Base-by-base conservation (phyloP, 208 protist genomes). In the Trypanosomatidae sp. region DNA sequence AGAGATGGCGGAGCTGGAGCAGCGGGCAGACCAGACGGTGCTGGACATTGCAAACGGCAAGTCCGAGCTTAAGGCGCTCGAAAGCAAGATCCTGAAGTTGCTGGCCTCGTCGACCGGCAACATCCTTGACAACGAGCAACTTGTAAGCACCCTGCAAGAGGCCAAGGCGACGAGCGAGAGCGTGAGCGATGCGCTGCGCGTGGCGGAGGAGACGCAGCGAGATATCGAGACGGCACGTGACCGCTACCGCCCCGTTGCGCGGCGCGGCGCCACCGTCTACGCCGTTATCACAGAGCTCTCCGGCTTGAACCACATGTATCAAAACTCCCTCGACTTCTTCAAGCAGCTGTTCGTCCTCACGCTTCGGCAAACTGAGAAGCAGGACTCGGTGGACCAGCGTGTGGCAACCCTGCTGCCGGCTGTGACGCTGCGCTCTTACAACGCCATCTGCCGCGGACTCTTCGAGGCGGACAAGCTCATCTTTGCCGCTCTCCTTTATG, bases 391-490 rank as follows among this genome's bases (percentile, higher is more conserved):
- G 22, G 86, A 95, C 50, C 74, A 88, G 55, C 85, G 87, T 47
- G 89, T 98, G 69, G 85, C 80, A 10, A 70, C 92, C 43, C 82
- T 98, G 30, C 83, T 98, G 70, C 89, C 90, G 15, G 91, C 91
- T 17, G 84, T 97, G 53, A 98, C 95, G 47, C 78, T 94, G 39
- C 80, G 90, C 71, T 93, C 96, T 17, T 99, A 98, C 87, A 87
- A 87, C 79, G 98, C 93, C 52, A 90, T 99, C 64, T 99, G 97
- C 86, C 92, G 97, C 43, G 97, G 96, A 30, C 90, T 99, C 43
- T 98, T 99, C 82, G 96, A 99, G 86, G 85, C 87, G 69, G 93
- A 99, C 86, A 99, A 99, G 90, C 82, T 97, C n/a, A 88, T 98
- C 62, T 99, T 98, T 71, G 96, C 96, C n/a, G 98, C 98, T 56